Base-by-base conservation (phyloP, 2,329 filamentous ascomycete species). In the Blastomyces gilchristii region DNA sequence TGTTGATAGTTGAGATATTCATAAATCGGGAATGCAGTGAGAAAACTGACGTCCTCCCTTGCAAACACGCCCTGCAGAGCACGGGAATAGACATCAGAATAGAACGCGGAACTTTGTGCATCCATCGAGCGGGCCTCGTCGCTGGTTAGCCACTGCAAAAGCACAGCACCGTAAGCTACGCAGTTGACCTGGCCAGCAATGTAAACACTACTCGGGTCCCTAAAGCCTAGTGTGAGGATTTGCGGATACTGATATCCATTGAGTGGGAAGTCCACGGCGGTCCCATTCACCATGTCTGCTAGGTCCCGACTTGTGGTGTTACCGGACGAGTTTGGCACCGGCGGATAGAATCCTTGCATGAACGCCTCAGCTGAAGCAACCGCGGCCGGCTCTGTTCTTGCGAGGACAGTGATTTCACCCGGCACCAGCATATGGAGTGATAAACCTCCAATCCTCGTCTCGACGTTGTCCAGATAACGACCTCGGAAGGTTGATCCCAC, bases 291-390 rank as follows among this genome's bases (percentile, higher is more conserved):
- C 11, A 78, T 67, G 22, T 74, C 76, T n/a, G 75, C 72, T 6
- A 72, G 68, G 63, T 77, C 72, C 28, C 75, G 67, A 47, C 71
- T 66, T 61, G 70, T 70, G 25, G 71, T 69, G 57, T 70, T 67
- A 57, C 70, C 67, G 3, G 75, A 71, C 3, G 71, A 69, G 58
- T 72, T 71, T 1, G 68, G 68, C 3, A 76, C 66, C 14, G 83
- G 82, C 43, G 84, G 84, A 69, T 85, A 86, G 11, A 86, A 72
- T 8, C 82, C 83, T 69, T 86, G 83, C 76, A 86, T 79, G 68
- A 86, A 86, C 2, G 84, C 83, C 67, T 83, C 81, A 14, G 83
- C 83, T 2, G 83, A 83, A 1, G 79, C 79, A 43, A 79, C 70
- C 2, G 78, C 76, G 62, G 78, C 78, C 63, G 81, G 78, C 41